Conservation (phyloP, 768 basidiomycete genomes). For the Flagelloscypha sp. region DNA sequence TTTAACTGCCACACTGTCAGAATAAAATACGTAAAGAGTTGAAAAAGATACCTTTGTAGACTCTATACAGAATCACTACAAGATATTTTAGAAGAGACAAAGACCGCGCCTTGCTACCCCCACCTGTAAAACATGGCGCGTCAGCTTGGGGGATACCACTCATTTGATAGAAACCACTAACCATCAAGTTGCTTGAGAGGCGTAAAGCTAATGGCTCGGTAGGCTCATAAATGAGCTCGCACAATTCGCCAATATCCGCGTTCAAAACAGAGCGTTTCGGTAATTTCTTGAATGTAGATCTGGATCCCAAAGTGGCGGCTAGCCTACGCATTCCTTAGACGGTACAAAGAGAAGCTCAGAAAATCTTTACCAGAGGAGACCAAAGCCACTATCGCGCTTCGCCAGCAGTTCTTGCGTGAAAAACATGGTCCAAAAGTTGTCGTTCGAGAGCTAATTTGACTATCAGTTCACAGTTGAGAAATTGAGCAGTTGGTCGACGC, state of each 20-base stretch:
- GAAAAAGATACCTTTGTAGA: constrained; percentile 36
- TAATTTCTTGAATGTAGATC: constrained; percentile 78
- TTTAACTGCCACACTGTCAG: constrained; percentile 44
- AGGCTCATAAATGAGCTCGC: constrained; percentile 75
- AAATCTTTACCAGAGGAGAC: constrained; percentile 79
- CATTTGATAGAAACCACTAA: constrained; percentile 78
- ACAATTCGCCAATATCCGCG: constrained; percentile 76
- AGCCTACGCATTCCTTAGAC: too few species aligned
- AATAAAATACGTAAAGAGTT: not conserved
- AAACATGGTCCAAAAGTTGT: constrained; percentile 55
- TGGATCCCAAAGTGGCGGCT: constrained; percentile 83
- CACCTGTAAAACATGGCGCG: too few species aligned
- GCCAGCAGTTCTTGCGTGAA: constrained; percentile 77
- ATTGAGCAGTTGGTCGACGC: too few species aligned
- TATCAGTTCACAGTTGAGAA: too few species aligned
- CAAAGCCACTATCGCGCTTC: constrained; percentile 80
- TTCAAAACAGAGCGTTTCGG: constrained; percentile 77
- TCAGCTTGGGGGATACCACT: too few species aligned
- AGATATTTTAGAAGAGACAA: not conserved
- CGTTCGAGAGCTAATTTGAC: too few species aligned
- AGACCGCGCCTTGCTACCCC: too few species aligned
- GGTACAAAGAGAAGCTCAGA: not conserved
- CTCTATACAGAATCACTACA: constrained; percentile 17
- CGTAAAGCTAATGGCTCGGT: constrained; percentile 79
- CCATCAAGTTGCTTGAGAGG: constrained; percentile 81